Evolutionary conservation across 164 flowering plant species (phyloP).

Genomic region (Houttuynia cordata): DNA sequence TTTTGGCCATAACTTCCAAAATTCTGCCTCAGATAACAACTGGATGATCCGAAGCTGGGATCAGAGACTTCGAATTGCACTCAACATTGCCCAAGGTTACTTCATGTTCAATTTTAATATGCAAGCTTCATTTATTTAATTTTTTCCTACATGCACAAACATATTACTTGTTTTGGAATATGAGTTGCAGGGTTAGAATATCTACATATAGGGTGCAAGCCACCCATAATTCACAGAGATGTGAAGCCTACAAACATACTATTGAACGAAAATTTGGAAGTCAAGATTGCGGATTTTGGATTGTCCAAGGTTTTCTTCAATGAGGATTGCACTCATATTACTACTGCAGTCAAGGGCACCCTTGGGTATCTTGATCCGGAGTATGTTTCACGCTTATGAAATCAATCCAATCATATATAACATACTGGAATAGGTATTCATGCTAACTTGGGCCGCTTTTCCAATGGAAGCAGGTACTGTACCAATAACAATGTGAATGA

Average conservation of each 20-base stretch:
- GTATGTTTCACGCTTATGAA: neutral
- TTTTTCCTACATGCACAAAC: too few relatives aligned
- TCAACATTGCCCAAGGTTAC: constrained; percentile 3
- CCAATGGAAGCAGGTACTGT: constrained; percentile 1
- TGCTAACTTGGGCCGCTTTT: neutral
- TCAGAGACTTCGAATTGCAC: constrained; percentile 2
- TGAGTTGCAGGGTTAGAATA: too few relatives aligned
- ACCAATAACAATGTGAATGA: constrained; percentile 1
- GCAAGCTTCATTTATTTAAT: too few relatives aligned
- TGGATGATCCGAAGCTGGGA: constrained; percentile 19
- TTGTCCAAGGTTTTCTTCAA: neutral
- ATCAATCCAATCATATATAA: neutral
- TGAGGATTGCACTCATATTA: neutral
- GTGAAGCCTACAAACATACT: neutral
- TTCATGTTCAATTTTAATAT: neutral
- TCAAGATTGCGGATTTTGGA: neutral
- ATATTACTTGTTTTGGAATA: too few relatives aligned
- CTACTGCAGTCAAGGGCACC: constrained; percentile 1
- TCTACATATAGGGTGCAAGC: too few relatives aligned
- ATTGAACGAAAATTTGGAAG: neutral
- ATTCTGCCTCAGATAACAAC: constrained; percentile 5
- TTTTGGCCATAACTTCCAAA: neutral
- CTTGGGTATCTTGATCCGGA: constrained; percentile 4
- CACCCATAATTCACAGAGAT: constrained; percentile 3
- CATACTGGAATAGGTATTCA: neutral